Percentiles rank a stretch among this genome's conserved stretches.
These are phyloP conservation scores for Clathrospora elynae DNA, from an alignment of 2,329 filamentous ascomycete genomes.

Conservation along the genomic window DNA sequence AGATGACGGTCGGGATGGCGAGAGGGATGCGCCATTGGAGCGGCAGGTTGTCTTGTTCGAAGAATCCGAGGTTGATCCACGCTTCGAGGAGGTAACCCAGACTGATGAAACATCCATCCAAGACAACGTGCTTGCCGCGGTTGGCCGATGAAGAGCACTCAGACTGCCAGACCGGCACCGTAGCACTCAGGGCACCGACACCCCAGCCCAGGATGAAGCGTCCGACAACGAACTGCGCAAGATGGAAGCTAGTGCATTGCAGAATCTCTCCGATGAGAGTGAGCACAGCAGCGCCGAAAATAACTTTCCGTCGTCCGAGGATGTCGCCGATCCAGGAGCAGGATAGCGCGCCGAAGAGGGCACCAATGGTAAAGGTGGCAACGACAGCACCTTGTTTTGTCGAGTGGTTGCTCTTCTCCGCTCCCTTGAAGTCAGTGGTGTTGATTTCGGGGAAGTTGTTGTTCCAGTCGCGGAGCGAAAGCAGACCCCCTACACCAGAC, in stretches of 20 bases:
- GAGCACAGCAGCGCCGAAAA: conserved; percentile 50
- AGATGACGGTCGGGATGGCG: conserved; percentile 65
- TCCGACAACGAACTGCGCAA: conserved; percentile 55
- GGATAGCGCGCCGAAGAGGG: conserved; percentile 53
- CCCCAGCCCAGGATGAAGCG: conserved; percentile 54
- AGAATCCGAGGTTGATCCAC: conserved; percentile 61
- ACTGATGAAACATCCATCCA: conserved; percentile 55
- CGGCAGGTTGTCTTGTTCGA: conserved; percentile 61
- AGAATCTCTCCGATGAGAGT: conserved; percentile 53
- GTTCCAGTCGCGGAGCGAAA: conserved; percentile 49
- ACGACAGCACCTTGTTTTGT: conserved; percentile 54
- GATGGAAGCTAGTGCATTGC: conserved; percentile 52
- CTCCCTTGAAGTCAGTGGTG: conserved; percentile 52
- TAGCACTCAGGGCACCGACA: conserved; percentile 52
- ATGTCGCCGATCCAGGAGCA: conserved; percentile 54
- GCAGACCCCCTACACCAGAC: conserved; percentile 56
- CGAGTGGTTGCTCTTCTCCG: conserved; percentile 52
- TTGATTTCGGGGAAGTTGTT: conserved; percentile 57
- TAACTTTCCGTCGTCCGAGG: conserved; percentile 54
- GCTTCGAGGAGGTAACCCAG: conserved; percentile 54
- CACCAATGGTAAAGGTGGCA: conserved; percentile 54
- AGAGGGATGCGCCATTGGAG: conserved; percentile 72
- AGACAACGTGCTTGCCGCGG: conserved; percentile 49
- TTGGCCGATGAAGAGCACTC: conserved; percentile 49
- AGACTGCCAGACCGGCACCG: conserved; percentile 56